phyloP scores from a whole-genome alignment of 2,329 filamentous ascomycete species.

The Neonectria coccinea region DNA sequence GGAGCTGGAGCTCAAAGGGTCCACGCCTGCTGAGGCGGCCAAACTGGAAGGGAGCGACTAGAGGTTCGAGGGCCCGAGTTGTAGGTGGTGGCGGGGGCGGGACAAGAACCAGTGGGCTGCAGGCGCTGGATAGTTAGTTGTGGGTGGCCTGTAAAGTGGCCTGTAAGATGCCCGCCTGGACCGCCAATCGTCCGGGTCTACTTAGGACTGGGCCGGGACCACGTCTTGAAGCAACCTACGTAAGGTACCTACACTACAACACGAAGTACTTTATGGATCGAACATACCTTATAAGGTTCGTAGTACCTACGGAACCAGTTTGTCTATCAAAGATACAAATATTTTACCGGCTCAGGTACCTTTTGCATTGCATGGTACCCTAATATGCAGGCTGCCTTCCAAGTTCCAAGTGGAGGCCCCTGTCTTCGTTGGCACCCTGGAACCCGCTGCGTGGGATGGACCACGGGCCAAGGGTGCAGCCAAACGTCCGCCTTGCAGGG shows the following conservation, averaged over 20 bases:
- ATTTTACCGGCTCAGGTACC: not conserved
- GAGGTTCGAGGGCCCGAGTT: conserved; percentile 12
- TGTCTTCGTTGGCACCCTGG: not conserved
- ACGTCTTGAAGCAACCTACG: conserved; percentile 13
- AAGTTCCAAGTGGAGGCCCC: not conserved
- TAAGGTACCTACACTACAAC: not conserved
- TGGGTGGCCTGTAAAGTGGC: conserved; percentile 17
- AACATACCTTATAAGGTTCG: not conserved
- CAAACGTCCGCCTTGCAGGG: conserved; percentile 38
- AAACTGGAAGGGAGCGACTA: conserved; percentile 22
- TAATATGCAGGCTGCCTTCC: not conserved
- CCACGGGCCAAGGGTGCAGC: conserved; percentile 23
- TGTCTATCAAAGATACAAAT: not conserved
- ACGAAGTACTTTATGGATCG: not conserved
- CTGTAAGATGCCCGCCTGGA: conserved; percentile 1
- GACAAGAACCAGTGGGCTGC: conserved; percentile 31
- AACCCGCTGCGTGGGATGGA: conserved; percentile 20
- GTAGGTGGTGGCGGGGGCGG: conserved; percentile 47
- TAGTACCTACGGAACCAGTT: not conserved
- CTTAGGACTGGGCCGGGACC: conserved; percentile 11
- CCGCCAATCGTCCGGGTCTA: conserved; percentile 5
- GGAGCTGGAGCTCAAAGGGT: conserved; percentile 23
- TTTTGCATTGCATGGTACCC: not conserved
- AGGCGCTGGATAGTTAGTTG: conserved; percentile 13
- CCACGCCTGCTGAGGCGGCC: conserved; percentile 21